These are phyloP conservation scores for Diaporthe caulivora DNA, from an alignment of 2,329 filamentous ascomycete species.

Conservation along the genomic window DNA sequence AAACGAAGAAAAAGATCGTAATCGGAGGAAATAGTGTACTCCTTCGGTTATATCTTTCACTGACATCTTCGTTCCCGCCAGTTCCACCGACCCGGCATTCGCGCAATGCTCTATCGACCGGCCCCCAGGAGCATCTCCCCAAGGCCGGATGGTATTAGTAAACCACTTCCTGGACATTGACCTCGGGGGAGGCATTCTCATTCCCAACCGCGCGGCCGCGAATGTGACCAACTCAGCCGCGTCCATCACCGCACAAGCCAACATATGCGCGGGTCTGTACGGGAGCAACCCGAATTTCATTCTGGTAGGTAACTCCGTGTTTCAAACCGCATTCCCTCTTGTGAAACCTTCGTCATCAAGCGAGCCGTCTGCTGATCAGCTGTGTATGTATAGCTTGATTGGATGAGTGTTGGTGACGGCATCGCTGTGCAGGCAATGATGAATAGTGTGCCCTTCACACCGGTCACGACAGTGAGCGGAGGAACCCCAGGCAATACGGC, in stretches of 20 bases:
- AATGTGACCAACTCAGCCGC: slow-evolving; percentile 62
- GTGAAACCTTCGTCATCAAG: rapidly evolving
- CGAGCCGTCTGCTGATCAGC: neutral
- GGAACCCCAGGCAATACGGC: neutral
- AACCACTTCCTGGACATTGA: slow-evolving; percentile 74
- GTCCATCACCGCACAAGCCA: slow-evolving; percentile 56
- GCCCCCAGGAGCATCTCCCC: slow-evolving; percentile 58
- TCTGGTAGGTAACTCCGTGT: slow-evolving; percentile 40
- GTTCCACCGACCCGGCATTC: slow-evolving; percentile 67
- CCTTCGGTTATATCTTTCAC: neutral
- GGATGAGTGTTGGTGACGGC: slow-evolving; percentile 35
- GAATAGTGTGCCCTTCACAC: slow-evolving; percentile 30
- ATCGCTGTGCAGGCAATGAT: slow-evolving; percentile 35
- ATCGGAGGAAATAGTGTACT: too few relatives aligned
- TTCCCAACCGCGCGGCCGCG: slow-evolving; percentile 47
- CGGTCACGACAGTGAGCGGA: neutral
- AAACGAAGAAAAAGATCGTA: neutral
- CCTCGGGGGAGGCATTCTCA: slow-evolving; percentile 45
- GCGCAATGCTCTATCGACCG: slow-evolving; percentile 76
- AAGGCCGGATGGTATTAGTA: slow-evolving; percentile 62
- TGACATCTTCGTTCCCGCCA: neutral
- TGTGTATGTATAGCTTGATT: slow-evolving; percentile 31
- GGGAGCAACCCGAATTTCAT: slow-evolving; percentile 52
- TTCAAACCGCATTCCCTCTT: neutral
- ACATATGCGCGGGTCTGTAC: slow-evolving; percentile 49